A percentile compares a stretch with the other conserved stretches of the same genome.
These are phyloP conservation scores for Sphaerulina populicola DNA, from an alignment of 2,329 filamentous ascomycete genomes.

Conservation along the genomic window DNA sequence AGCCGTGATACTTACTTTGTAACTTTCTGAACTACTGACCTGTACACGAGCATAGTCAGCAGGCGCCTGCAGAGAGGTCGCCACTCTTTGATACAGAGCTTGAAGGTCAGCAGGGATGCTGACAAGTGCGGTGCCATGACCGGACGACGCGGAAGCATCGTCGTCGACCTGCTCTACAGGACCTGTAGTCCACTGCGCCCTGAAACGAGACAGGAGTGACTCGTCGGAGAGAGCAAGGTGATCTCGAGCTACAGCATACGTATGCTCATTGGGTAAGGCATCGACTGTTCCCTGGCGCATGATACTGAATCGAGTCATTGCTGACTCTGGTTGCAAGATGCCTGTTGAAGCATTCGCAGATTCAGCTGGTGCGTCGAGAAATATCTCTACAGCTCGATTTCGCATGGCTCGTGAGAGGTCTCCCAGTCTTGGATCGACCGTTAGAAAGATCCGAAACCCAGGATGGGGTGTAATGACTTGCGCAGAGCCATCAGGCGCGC, in stretches of 20 bases:
- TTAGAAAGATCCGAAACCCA: conserved; percentile 86
- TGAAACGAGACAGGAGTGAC: conserved; percentile 14
- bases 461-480: conserved; percentile 72
- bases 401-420: conserved; percentile 95
- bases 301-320: conserved; percentile 25
- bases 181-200: conserved; percentile 12
- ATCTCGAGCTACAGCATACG: conserved; percentile 11
- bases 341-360: conserved; percentile 10
- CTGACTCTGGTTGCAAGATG: conserved; percentile 25
- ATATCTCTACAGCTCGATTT: conserved; percentile 87
- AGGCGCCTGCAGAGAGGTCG: conserved; percentile 29
- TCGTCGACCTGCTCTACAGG: conserved; percentile 13
- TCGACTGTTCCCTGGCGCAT: conserved; percentile 2
- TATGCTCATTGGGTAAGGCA: background rate
- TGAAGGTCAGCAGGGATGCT: conserved; percentile 8
- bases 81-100: conserved; percentile 31
- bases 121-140: background rate
- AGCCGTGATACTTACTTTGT: conserved; percentile 30
- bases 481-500: conserved; percentile 69
- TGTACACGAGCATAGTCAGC: conserved; percentile 37
- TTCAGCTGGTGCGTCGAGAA: conserved; percentile 40
- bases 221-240: conserved; percentile 23
- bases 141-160: background rate
- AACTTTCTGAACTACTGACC: conserved; percentile 27
- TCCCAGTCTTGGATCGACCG: conserved; percentile 82